These are phyloP conservation scores for Elaeis guineensis DNA, from an alignment of 176 grass and related monocot species.

Conservation along the genomic window DNA sequence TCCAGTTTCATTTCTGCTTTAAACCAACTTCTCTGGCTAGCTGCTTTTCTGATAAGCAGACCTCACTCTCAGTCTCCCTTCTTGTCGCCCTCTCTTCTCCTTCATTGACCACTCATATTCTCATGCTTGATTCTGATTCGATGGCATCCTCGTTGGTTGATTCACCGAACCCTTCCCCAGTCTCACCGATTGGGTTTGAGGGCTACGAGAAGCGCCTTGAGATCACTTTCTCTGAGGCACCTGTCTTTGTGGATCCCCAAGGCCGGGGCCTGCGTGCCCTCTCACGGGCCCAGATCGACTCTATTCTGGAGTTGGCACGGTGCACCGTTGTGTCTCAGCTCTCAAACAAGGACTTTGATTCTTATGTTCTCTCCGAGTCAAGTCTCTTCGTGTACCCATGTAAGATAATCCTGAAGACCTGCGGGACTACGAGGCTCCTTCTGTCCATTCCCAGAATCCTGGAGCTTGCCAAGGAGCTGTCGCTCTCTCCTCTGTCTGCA, in stretches of 20 bases:
- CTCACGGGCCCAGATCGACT: constrained; percentile 26
- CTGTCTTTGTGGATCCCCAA: constrained; percentile 27
- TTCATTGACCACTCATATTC: not conserved
- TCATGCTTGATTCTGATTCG: not conserved
- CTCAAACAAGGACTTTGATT: constrained; percentile 34
- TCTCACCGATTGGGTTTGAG: constrained; percentile 32
- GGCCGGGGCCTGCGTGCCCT: constrained; percentile 25
- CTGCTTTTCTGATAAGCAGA: constrained; percentile 20
- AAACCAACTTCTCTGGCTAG: constrained; percentile 29
- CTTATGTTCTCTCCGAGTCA: constrained; percentile 42
- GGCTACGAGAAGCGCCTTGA: constrained; percentile 43
- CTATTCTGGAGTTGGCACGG: constrained; percentile 27
- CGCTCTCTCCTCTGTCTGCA: constrained; percentile 21
- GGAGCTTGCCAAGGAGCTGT: constrained; percentile 26
- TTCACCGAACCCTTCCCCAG: constrained; percentile 8
- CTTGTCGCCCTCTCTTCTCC: constrained; percentile 6
- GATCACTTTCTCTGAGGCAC: constrained; percentile 35
- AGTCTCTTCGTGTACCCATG: constrained; percentile 36
- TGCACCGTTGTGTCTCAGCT: constrained; percentile 41
- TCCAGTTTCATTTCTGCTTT: constrained; percentile 7
- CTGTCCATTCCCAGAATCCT: constrained; percentile 37
- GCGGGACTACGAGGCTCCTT: constrained; percentile 39
- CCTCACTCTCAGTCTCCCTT: not conserved
- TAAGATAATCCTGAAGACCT: constrained; percentile 35
- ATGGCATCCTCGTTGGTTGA: constrained; percentile 22